Base-by-base conservation (phyloP, 352 stramenopile species). In the Globisporangium spiculum region DNA sequence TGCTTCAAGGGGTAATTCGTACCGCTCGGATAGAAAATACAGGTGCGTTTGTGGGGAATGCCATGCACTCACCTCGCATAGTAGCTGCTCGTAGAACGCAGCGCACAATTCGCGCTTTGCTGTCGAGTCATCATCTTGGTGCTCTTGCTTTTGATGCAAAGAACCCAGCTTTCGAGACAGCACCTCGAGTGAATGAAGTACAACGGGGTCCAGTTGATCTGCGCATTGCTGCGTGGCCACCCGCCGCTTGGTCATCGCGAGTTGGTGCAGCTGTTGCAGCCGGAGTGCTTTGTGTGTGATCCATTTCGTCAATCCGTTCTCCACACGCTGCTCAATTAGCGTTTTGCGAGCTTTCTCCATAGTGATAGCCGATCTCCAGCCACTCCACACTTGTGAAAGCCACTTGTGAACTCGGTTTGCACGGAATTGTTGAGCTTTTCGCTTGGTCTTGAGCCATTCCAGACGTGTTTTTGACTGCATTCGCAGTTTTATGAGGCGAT, bases 21-120 rank as follows among this genome's bases (percentile, higher is more conserved):
- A 79, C 10, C 60, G 62, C 4, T 52, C 46, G 0, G 80, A 71
- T 16, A 87, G 69, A 20, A 63, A 27, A 59, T 77, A 75, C 22
- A 81, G 5, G 5, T 80, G 68, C 0, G 54, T 30, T 3, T 68
- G n/a, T 0, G 80, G 80, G 3, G 56, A 56, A 50, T 67, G 67
- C 78, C 78, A 89, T 8, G 68, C 41, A 52, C 67, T 69, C 30
- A 84, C 67, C 38, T 84, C 74, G 16, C 74, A 67, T 1, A 67
- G 58, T 16, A 78, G 59, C 55, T 66, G 41, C 16, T 58, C 34
- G 27, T 66, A 59, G 48, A 46, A 59, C 32, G 56, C 32, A 50
- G 36, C 20, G 7, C 56, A 32, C 56, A 62, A 8, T 4, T 22
- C 32, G 4, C 56, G 32, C 56, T 62, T 62, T 48, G 32, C 7